Base-by-base conservation (phyloP, 1,284 basidiomycete species). In the Cutaneotrichosporon sp. region DNA sequence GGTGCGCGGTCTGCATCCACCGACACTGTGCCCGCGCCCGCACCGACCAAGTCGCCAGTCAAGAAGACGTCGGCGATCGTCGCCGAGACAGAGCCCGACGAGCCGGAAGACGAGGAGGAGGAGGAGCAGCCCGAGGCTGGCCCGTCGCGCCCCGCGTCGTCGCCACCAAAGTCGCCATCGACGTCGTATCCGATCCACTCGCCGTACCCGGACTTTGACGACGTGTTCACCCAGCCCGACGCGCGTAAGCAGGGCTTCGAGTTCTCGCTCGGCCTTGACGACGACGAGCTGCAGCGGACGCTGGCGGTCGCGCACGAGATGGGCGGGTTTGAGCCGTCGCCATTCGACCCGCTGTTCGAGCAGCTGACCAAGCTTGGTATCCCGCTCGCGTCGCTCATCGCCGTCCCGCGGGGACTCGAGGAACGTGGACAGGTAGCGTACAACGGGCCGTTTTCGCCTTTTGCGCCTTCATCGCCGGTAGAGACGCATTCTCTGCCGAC, bases 171-270 rank as follows among this genome's bases (percentile, higher is more conserved):
- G 59, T 56, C 39, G 21, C 49, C 44, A 38, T 45, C 33, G 35
- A 44, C 58, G 37, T 55, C 56, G 12, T 69, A 79, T 18, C 72
- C 77, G 23, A 78, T 77, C 44, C 75, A 81, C 55, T 88, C 81
- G 68, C 86, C 88, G n/a, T 91, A 90, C 79, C 88, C 88, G n/a
- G 88, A 90, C 64, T 84, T 90, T 58, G 88, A 90, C 58, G 81
- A 80, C 45, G 52, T 62, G 15, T 80, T 79, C 34, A 55, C 45
- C 42, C 37, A 55, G 48, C 56, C 57, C 40, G 54, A 59, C 8
- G 54, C 62, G 2, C 59, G 61, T 48, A 66, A 73, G 53, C 62
- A 62, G 22, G 69, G 62, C 36, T 70, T 72, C 42, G 65, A 61
- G 14, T 71, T 68, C 54, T 59, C 62, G 12, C 57, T 69, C 4